Percentiles rank a stretch among this genome's conserved stretches.
Conservation (phyloP, 768 basidiomycete species). For the Crepidotus variabilis region DNA sequence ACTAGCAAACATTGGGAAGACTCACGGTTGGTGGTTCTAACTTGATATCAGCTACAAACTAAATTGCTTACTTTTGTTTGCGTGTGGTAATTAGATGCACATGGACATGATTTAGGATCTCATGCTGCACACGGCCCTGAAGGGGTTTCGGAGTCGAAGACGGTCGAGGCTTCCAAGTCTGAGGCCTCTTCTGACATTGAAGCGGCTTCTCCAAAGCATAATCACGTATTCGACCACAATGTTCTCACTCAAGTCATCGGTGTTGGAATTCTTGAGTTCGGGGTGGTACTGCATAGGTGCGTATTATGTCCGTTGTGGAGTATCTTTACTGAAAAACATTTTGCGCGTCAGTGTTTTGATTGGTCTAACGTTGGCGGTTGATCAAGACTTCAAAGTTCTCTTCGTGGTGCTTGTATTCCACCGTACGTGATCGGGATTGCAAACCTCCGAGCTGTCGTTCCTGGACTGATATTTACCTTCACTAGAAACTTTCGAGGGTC, state of each 20-base stretch:
- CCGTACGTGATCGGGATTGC: conserved; percentile 50
- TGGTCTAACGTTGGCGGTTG: conserved; percentile 92
- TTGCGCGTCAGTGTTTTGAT: conserved; percentile 59
- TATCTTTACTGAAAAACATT: not conserved
- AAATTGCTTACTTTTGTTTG: not conserved
- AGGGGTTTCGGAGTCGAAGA: conserved; percentile 12
- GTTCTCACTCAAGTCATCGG: conserved; percentile 75
- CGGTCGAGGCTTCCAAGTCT: conserved; percentile 7
- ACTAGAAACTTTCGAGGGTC: conserved; percentile 88
- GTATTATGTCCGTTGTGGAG: not conserved
- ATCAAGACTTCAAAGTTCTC: conserved; percentile 73
- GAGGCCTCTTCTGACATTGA: conserved; percentile 25
- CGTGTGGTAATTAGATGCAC: conserved; percentile 42
- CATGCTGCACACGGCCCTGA: conserved; percentile 76
- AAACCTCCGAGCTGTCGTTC: not conserved
- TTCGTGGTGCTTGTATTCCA: conserved; percentile 91
- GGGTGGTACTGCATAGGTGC: conserved; percentile 81
- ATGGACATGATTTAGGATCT: conserved; percentile 58
- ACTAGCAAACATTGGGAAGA: conserved; percentile 60
- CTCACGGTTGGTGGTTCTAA: conserved; percentile 43
- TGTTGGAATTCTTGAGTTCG: conserved; percentile 91
- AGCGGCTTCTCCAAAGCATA: conserved; percentile 20
- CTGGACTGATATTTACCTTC: conserved; percentile 1
- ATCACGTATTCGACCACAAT: conserved; percentile 31
- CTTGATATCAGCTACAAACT: not conserved